phyloP scores from a whole-genome alignment of 2,329 filamentous ascomycete genomes.

The Endocalyx cinctus region DNA sequence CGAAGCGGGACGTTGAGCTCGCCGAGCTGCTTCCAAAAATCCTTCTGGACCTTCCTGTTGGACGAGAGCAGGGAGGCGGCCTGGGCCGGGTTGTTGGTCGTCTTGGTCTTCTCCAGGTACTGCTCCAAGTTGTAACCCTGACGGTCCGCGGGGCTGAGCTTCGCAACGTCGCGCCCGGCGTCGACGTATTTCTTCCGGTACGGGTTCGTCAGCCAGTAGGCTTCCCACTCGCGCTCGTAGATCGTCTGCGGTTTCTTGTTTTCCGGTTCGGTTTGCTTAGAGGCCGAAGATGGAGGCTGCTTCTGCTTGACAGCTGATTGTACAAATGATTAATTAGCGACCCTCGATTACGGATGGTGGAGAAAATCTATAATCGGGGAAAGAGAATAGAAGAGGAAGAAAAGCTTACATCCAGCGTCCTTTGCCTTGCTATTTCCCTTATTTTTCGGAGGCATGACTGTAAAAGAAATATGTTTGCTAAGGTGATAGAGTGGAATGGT shows the following conservation, averaged over 20 bases:
- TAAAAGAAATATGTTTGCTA: too few species aligned
- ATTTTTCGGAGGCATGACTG: slow-evolving; percentile 30
- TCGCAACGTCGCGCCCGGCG: slow-evolving; percentile 38
- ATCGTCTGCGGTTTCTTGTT: slow-evolving; percentile 37
- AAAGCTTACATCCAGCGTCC: slow-evolving; percentile 21
- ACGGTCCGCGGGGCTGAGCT: slow-evolving; percentile 43
- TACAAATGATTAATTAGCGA: too few species aligned
- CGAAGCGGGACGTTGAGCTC: slow-evolving; percentile 49
- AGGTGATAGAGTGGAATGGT: slow-evolving; percentile 7
- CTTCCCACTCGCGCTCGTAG: slow-evolving; percentile 42
- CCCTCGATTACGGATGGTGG: too few species aligned
- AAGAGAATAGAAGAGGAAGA: slow-evolving; percentile 4
- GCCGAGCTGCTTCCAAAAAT: slow-evolving; percentile 53
- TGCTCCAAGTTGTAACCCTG: slow-evolving; percentile 44
- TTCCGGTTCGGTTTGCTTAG: slow-evolving; percentile 26
- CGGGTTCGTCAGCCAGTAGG: slow-evolving; percentile 47
- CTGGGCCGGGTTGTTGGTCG: slow-evolving; percentile 35
- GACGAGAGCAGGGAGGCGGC: slow-evolving; percentile 24
- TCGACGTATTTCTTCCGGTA: slow-evolving; percentile 40
- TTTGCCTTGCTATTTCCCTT: slow-evolving; percentile 25
- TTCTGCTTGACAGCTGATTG: too few species aligned
- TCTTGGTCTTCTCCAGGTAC: slow-evolving; percentile 38
- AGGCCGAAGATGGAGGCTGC: too few species aligned
- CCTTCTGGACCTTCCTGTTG: slow-evolving; percentile 46
- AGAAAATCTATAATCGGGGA: too few species aligned